A percentile compares a stretch with the other conserved stretches of the same genome.
Evolutionary conservation across 202 grass and related monocot genomes (phyloP).

Genomic region (Panicum hallii): DNA sequence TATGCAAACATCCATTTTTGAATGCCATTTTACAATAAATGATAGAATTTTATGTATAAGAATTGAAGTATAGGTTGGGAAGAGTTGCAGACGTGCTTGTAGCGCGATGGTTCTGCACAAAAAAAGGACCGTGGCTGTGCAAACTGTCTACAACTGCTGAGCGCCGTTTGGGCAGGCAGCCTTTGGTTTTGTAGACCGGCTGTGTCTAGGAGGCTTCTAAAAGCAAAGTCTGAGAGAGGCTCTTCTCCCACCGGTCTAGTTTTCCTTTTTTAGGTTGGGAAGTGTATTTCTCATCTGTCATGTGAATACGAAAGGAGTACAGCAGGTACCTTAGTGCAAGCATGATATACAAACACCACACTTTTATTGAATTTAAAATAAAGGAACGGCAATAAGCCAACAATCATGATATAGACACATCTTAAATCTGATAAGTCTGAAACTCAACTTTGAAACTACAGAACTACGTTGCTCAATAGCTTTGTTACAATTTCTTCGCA

Average conservation of each 20-base stretch:
- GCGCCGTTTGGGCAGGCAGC: too few relatives aligned
- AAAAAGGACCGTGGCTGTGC: too few relatives aligned
- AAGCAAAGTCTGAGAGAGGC: too few relatives aligned
- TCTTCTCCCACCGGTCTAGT: too few relatives aligned
- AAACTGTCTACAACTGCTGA: too few relatives aligned
- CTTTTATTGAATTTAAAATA: slow-evolving; percentile 4
- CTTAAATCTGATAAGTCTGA: slow-evolving; percentile 21
- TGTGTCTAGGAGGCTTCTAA: too few relatives aligned
- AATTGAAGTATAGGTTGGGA: not conserved
- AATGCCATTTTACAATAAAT: not conserved
- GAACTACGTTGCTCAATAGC: slow-evolving; percentile 3
- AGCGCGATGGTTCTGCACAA: too few relatives aligned
- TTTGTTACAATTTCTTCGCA: slow-evolving; percentile 1
- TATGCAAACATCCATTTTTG: not conserved
- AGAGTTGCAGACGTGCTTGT: too few relatives aligned
- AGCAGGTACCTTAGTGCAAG: slow-evolving; percentile 11
- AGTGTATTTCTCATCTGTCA: not conserved
- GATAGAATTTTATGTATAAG: not conserved
- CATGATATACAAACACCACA: slow-evolving; percentile 20
- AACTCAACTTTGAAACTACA: slow-evolving; percentile 27
- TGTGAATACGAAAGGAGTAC: not conserved
- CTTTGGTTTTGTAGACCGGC: too few relatives aligned
- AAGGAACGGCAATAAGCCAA: not conserved
- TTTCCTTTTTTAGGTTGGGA: not conserved
- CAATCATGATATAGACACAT: not conserved